Base-by-base conservation (phyloP, 805 yeast genomes). In the Millerozyma miso region DNA sequence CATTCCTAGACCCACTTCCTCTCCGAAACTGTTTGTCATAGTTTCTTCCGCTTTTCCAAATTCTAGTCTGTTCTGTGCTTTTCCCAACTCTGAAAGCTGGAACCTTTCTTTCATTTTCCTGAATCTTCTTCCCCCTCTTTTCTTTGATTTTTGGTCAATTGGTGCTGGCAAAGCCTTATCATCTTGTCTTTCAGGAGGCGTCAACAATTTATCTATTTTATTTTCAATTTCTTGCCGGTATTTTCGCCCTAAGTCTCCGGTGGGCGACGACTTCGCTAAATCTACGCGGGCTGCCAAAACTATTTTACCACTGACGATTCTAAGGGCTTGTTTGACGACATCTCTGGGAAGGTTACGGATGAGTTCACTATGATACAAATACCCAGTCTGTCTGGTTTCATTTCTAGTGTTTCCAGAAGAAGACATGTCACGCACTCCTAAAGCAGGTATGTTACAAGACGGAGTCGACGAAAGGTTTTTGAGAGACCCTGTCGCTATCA, bases 231-330 rank as follows among this genome's bases (percentile, higher is more conserved):
- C 93, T 1, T 62, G 56, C 33, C 71, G 63, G 78, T 85, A 83
- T 44, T 71, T 70, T 2, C 33, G 19, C 0, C 97, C 98, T 33
- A 74, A 55, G 0, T 62, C 46, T 0, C 85, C 86, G 44, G 74
- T 74, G 15, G 65, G 54, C 35, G 52, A 49, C 23, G 69, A 56
- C 4, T 38, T 55, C 1, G 83, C 68, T 14, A 76, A 65, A 56
- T 91, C 99, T 3, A 91, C 71, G 46, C 98, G 69, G 0, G 97
- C 88, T 0, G 96, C 93, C 4, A 93, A 65, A 0, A 86, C 73
- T 1, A 88, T 67, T 56, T 90, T 91, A 0, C 85, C 96, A 34
- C 96, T 77, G 0, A 87, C 64, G 49, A 88, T 82, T 43, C 97
- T 67, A 69, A 88, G 70, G 5, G 89, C 91, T 52, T 85, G 85